Evolutionary conservation across 2,329 filamentous ascomycete species (phyloP).

Genomic region (Thelonectria rubi): DNA sequence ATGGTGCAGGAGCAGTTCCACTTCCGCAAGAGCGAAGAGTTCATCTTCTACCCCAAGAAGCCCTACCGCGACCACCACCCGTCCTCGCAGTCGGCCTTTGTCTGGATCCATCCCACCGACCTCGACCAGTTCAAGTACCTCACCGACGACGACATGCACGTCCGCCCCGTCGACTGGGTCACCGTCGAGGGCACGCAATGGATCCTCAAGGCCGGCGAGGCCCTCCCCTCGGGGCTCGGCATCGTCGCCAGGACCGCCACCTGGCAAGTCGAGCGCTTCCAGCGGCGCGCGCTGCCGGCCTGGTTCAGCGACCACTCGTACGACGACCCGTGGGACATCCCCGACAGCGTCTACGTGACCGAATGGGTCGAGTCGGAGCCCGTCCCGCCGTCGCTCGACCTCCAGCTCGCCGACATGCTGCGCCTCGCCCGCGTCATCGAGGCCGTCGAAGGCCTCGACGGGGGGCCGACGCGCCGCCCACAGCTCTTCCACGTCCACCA

Average conservation of each 20-base stretch:
- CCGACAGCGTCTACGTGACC: conserved; percentile 8
- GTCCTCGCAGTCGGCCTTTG: conserved; percentile 5
- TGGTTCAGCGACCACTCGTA: conserved; percentile 19
- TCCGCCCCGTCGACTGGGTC: conserved; percentile 9
- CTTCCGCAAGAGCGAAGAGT: conserved; percentile 14
- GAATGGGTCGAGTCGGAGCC: conserved; percentile 19
- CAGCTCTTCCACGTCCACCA: conserved; percentile 13
- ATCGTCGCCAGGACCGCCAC: conserved; percentile 11
- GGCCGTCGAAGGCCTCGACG: conserved; percentile 19
- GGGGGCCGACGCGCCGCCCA: background rate
- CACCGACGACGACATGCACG: conserved; percentile 2
- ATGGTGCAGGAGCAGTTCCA: conserved; percentile 26
- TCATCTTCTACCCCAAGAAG: conserved; percentile 17
- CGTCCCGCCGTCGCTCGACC: conserved; percentile 2
- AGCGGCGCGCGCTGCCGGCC: conserved; percentile 10
- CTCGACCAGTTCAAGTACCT: conserved; percentile 7
- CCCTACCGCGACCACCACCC: background rate
- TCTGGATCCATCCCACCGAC: conserved; percentile 21
- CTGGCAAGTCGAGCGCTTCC: conserved; percentile 17
- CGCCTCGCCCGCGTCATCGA: conserved; percentile 15
- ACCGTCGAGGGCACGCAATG: background rate
- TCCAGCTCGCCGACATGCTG: conserved; percentile 13
- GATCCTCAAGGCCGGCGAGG: conserved; percentile 17
- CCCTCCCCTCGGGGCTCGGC: conserved; percentile 9
- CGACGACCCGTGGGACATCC: conserved; percentile 15